Conservation (phyloP, 1,139 yeast genomes). For the Kodamaea alishanica region DNA sequence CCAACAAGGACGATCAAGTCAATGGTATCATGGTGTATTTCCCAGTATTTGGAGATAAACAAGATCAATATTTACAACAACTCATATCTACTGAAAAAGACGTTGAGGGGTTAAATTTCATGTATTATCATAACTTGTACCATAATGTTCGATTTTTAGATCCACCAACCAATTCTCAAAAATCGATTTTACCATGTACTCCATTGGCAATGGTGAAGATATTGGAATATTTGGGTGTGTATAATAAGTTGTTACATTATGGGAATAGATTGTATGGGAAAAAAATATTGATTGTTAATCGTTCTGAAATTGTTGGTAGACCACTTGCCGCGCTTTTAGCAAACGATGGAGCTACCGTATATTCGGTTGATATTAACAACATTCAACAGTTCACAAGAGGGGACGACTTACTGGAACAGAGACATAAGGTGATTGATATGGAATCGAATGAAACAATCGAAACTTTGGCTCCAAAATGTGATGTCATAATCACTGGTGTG, state of each 20-base stretch:
- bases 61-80: conserved; percentile 93
- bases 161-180: conserved; percentile 57
- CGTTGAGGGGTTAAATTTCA: conserved; percentile 90
- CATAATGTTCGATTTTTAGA: conserved; percentile 87
- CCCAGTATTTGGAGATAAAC: conserved; percentile 94
- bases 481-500: conserved; percentile 93
- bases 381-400: conserved; percentile 93
- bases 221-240: conserved; percentile 83
- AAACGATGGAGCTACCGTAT: conserved; percentile 95
- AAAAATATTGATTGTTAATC: conserved; percentile 81
- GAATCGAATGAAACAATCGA: conserved; percentile 49
- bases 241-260: conserved; percentile 73
- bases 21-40: conserved; percentile 98
- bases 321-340: conserved; percentile 95
- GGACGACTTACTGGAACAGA: conserved; percentile 74
- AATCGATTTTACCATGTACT: conserved; percentile 92
- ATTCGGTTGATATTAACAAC: conserved; percentile 83
- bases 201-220: conserved; percentile 93
- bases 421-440: conserved; percentile 80
- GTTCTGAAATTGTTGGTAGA: conserved; percentile 95
- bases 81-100: conserved; percentile 84
- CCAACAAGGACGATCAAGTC: conserved; percentile 71
- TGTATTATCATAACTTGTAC: conserved; percentile 89
- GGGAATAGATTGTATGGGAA: conserved; percentile 94
- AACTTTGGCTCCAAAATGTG: conserved; percentile 70